Evolutionary conservation across 169 alveolate species (phyloP).

Genomic region (Perkinsus marinus): DNA sequence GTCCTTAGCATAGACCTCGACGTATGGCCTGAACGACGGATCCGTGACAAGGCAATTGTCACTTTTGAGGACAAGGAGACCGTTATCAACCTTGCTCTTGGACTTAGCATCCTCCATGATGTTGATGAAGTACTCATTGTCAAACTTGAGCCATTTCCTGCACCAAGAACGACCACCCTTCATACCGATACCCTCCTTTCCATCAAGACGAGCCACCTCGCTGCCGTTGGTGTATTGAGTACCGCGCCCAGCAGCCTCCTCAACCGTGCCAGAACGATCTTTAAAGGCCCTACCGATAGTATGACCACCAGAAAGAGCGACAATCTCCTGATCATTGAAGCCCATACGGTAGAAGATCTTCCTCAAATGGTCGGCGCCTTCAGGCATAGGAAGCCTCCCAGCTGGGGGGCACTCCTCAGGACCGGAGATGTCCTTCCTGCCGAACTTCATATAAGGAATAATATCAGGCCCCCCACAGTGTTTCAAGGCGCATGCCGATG

Average conservation of each 20-base stretch:
- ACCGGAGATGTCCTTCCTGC: constrained; percentile 20
- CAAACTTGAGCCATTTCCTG: constrained; percentile 15
- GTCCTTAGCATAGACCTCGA: constrained; percentile 39
- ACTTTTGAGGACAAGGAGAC: constrained; percentile 21
- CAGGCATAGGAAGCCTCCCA: background rate
- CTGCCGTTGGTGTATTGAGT: constrained; percentile 19
- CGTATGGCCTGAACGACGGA: constrained; percentile 27
- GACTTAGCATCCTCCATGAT: constrained; percentile 22
- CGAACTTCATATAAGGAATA: constrained; percentile 21
- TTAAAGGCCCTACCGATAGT: constrained; percentile 42
- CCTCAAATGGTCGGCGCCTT: constrained; percentile 8
- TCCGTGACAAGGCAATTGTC: constrained; percentile 24
- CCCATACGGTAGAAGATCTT: constrained; percentile 37
- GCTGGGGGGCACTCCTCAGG: background rate
- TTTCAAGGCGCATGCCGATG: constrained; percentile 46
- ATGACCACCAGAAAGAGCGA: constrained; percentile 50
- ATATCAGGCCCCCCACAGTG: constrained; percentile 48
- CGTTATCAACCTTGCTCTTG: constrained; percentile 12
- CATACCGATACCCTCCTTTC: background rate
- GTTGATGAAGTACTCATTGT: constrained; percentile 40
- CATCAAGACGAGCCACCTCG: background rate
- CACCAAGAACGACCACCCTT: background rate
- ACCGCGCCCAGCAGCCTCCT: constrained; percentile 33
- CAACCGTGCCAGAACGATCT: constrained; percentile 23
- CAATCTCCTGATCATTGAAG: constrained; percentile 41